Evolutionary conservation across 164 flowering plant genomes (phyloP), one percentile per base, ranked within the genome.

Genomic region (Piper longum): DNA sequence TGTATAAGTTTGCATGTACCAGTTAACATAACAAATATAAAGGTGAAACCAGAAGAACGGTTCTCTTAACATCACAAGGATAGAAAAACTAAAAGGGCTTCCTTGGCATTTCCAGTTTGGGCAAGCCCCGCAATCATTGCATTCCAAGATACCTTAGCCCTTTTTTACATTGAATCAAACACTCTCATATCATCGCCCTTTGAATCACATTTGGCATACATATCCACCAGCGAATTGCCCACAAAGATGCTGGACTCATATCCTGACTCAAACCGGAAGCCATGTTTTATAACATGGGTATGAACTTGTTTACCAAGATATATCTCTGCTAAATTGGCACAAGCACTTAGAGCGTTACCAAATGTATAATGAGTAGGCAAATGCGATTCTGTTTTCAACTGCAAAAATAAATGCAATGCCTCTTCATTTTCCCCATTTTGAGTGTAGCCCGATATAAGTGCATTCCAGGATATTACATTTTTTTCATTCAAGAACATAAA

Each of bases 111-210:
- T 41, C 72, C 72, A 66, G 66, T 72, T 56, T 72, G 75, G 14
- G 75, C 75, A 63, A 65, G 62, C 1, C 75, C 75, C 57, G 69
- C 62, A 18, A 72, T 69, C 72, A 72, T 72, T 43, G 69, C 72
- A 66, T 72, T 72, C 75, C 75, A 68, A 43, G 75, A 72, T 39
- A 72, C 72, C 11, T 60, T 59, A 66, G 69, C 75, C 56, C 69
- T 62, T 26, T 66, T 66, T 13, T 42, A 59, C 75, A 72, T 69
- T 40, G 44, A 65, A 14, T 65, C 64, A 62, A 72, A 69, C 43
- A 69, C 72, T 41, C 43, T 52, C 41, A 14, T 43, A 9, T 69
- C 75, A 69, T 72, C 69, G 55, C 59, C 62, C 44, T 66, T 60
- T 4, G 67, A 65, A 59, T 72, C 75, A 60, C 72, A 69, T 56